Evolutionary conservation across 768 basidiomycete species (phyloP), one percentile per base, ranked within the genome.

Genomic region (Podaxis sp.): DNA sequence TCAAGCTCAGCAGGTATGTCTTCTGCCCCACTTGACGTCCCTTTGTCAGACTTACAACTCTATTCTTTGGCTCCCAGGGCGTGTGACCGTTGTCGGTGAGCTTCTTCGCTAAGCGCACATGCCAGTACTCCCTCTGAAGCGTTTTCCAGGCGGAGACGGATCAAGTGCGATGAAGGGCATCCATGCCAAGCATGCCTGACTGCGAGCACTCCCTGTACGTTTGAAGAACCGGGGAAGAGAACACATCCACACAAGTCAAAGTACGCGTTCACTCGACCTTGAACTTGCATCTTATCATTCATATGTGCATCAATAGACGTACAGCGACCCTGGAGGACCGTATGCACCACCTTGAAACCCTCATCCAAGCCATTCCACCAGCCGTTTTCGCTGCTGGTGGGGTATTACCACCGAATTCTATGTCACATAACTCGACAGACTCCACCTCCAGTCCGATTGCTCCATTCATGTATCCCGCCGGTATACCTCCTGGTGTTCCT

Each of bases 11-110:
- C 84, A 89, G 91, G 92, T 90, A 64, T 41, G 83, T 72, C 62
- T 4, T 15, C 57, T 60, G 53, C 66, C 33, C 46, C 40, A 49
- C 41, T 44, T 54, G 22, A 52, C 33, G 51, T 52, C 26, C 33
- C 54, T n/a, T 40, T 26, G 24, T 15, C 15, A 40, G 33, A 46
- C 30, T 24, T 58, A 26, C 53, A 37, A 26, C 48, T 58, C 61
- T 33, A 46, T 46, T 46, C 51, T 67, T 60, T 66, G 30, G 65
- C 66, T 67, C 62, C 11, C 66, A 93, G 92, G 73, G 91, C 92
- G 63, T 94, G 92, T 80, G 92, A 94, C 82, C 90, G 92, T 64
- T 94, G 92, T 80, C 86, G 92, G 91, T 93, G 78, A 82, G 89
- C 68, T 66, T 37, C 36, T 63, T 50, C 44, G 51, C 63, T 41